phyloP scores from a whole-genome alignment of 495 filamentous ascomycete genomes.

The Penicillium canariense region DNA sequence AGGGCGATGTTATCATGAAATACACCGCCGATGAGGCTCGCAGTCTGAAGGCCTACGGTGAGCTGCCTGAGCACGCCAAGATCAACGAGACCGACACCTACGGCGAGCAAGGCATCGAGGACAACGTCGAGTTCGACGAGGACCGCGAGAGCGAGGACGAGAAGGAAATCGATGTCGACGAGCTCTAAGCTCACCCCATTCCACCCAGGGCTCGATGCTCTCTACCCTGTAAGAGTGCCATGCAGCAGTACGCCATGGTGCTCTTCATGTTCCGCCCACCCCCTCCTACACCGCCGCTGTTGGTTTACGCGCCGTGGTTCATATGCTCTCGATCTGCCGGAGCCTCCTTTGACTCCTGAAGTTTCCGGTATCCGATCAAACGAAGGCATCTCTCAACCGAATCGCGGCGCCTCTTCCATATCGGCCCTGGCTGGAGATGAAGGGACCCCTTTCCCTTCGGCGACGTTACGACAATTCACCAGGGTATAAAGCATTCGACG shows the following conservation, averaged over 20 bases:
- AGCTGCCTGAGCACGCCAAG: conserved; percentile 96
- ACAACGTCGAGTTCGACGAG: conserved; percentile 61
- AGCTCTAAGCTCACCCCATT: conserved; percentile 48
- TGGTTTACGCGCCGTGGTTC: conserved; percentile 19
- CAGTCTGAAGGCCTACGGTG: conserved; percentile 91
- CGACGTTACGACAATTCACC: conserved; percentile 26
- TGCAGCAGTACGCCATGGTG: conserved; percentile 26
- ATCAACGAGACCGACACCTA: conserved; percentile 99
- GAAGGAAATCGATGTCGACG: conserved; percentile 60
- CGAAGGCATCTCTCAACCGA: conserved; percentile 9
- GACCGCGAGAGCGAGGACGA: conserved; percentile 57
- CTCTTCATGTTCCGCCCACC: conserved; percentile 29
- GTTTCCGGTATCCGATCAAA: conserved; percentile 8
- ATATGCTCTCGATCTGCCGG: conserved; percentile 13
- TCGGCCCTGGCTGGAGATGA: conserved; percentile 16
- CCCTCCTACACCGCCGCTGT: conserved; percentile 21
- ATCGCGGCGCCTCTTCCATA: conserved; percentile 11
- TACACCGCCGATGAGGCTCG: conserved; percentile 97
- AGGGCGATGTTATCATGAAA: conserved; percentile 98
- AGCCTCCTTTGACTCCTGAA: conserved; percentile 8
- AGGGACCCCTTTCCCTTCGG: conserved; percentile 12
- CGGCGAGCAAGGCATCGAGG: conserved; percentile 58
- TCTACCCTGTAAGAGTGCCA: conserved; percentile 38
- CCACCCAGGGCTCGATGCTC: conserved; percentile 31
- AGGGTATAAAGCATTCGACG: conserved; percentile 29